Evolutionary conservation across 108 stramenopile genomes (phyloP), one percentile per base, ranked within the genome.

Genomic region (Discostella stelligeroides): DNA sequence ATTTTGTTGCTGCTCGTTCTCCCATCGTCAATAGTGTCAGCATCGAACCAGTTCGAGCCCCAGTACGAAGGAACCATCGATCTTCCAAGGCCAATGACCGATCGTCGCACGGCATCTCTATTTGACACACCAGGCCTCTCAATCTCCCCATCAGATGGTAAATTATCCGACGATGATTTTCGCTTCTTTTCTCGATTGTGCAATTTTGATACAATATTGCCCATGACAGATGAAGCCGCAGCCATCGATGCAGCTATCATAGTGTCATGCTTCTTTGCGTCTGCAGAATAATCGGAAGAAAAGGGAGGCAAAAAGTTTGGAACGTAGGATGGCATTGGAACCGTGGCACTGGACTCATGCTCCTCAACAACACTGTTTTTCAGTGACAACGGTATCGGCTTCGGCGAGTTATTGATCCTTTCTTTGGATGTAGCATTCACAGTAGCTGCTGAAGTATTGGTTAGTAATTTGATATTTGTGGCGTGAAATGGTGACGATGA

Each of bases 281-380:
- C 42, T 18, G 68, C 68, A 42, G 54, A 63, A 7, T 68, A 53
- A 41, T 51, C 39, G 27, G 60, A 59, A 41, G 81, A 77, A 54
- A 74, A 82, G 54, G 76, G 76, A 12, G 81, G 81, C 7, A 79
- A 53, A 49, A 82, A 82, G 28, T 79, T 68, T 14, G 81, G 81
- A 41, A 82, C 77, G 34, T 82, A 82, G 20, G 73, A 40, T 64
- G 80, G 75, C 64, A 49, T 74, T 58, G 18, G 57, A 28, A 38
- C 34, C 11, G 57, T 34, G 38, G 38, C n/a, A 21, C 57, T 37
- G 18, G 57, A 27, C 2, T 17, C 39, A 37, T 15, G 57, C 2
- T 58, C 34, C 4, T 13, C 15, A 2, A 8, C 13, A 2, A 2
- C 43, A 45, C n/a, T 43, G 12, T 10, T 42, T 23, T 41, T n/a